These are phyloP conservation scores for Penicillium sp. DNA, from an alignment of 2,329 filamentous ascomycete species.

Conservation along the genomic window DNA sequence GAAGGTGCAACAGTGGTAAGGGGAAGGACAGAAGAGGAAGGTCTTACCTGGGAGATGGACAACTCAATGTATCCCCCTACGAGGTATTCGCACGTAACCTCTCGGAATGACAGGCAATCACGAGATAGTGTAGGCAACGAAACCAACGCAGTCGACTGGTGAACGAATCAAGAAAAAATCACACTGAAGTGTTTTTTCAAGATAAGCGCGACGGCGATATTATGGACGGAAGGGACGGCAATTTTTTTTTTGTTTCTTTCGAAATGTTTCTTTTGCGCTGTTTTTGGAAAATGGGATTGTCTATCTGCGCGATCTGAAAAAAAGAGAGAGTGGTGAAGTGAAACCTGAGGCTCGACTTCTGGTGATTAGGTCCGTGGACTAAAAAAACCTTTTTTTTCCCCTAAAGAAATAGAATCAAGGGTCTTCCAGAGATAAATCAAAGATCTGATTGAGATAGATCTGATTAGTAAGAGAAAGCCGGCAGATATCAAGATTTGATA, in stretches of 20 bases:
- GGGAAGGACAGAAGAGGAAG: not conserved
- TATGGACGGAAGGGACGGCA: conserved; percentile 13
- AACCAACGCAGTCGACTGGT: conserved; percentile 9
- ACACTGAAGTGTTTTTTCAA: conserved; percentile 41
- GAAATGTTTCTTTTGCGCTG: conserved; percentile 12
- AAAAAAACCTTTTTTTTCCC: conserved; percentile 3
- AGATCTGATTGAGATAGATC: conserved; percentile 11
- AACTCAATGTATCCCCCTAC: conserved; percentile 92
- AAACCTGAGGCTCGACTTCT: conserved; percentile 11
- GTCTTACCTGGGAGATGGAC: conserved; percentile 80
- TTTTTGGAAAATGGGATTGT: conserved; percentile 21
- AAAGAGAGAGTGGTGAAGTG: conserved; percentile 24
- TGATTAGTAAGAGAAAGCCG: conserved; percentile 21
- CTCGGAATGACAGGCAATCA: conserved; percentile 9
- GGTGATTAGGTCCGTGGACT: conserved; percentile 1
- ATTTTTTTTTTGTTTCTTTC: conserved; percentile 19
- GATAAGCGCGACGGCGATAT: conserved; percentile 12
- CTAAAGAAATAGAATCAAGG: conserved; percentile 7
- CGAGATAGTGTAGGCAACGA: conserved; percentile 8
- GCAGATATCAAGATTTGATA: conserved; percentile 15
- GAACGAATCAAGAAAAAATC: conserved; percentile 30
- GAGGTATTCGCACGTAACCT: conserved; percentile 18
- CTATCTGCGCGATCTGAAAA: conserved; percentile 30
- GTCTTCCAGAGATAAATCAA: conserved; percentile 5
- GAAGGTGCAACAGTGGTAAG: not conserved